These are phyloP conservation scores for Coemansia sp. DNA, from an alignment of 192 early-diverging fungal species.

Conservation along the genomic window DNA sequence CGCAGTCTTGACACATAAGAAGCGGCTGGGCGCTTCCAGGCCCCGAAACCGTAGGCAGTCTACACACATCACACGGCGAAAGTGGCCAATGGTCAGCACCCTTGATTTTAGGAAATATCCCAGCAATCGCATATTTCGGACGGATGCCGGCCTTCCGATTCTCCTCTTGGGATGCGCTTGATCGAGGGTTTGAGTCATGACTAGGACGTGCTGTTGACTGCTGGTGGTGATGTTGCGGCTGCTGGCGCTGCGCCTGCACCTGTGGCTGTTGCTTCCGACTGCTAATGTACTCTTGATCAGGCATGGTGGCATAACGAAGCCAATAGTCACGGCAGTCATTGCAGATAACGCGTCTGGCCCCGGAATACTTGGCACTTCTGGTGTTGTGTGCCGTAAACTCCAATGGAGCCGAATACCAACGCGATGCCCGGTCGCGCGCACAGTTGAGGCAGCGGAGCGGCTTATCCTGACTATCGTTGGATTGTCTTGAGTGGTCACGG, in stretches of 20 bases:
- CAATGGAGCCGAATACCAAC: constrained; percentile 39
- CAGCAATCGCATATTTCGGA: constrained; percentile 2
- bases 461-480: neutral
- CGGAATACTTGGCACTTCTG: constrained; percentile 26
- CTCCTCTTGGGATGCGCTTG: constrained; percentile 14
- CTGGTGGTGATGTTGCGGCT: constrained; percentile 1
- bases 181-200: neutral
- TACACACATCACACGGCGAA: constrained; percentile 40
- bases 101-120: constrained; percentile 14
- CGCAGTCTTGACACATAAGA: constrained; percentile 49
- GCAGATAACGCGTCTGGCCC: constrained; percentile 37
- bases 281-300: constrained; percentile 36
- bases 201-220: neutral
- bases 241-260: constrained; percentile 5
- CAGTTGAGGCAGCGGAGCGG: constrained; percentile 44
- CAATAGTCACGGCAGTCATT: constrained; percentile 44
- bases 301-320: constrained; percentile 46
- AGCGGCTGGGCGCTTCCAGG: constrained; percentile 12
- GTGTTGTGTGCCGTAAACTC: constrained; percentile 37
- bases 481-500: constrained; percentile 11
- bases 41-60: constrained; percentile 11
- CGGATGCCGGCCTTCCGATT: neutral
- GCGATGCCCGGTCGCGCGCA: constrained; percentile 19
- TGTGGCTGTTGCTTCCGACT: constrained; percentile 20
- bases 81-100: constrained; percentile 32